These are phyloP conservation scores for Agaricus blazei DNA, from an alignment of 768 basidiomycete species.

Conservation along the genomic window DNA sequence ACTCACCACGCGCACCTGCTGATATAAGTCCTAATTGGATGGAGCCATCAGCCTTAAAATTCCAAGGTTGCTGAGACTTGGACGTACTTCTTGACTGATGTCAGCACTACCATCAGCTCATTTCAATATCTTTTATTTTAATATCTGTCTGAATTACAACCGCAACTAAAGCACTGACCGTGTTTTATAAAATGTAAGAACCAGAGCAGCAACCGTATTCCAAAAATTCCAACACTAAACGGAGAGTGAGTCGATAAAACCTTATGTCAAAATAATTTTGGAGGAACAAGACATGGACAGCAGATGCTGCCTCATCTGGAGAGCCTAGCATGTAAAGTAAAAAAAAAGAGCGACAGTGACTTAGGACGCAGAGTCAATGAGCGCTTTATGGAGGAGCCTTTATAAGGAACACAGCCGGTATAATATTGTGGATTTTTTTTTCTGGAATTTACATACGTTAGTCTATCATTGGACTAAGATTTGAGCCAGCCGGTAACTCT, in stretches of 20 bases:
- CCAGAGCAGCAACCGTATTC: conserved; percentile 15
- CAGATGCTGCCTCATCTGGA: background rate
- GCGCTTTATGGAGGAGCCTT: too few relatives aligned
- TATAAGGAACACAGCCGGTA: too few relatives aligned
- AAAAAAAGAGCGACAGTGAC: background rate
- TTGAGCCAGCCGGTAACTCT: background rate
- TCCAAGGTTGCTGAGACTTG: too few relatives aligned
- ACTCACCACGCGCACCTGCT: too few relatives aligned
- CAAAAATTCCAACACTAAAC: background rate
- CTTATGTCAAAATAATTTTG: conserved; percentile 20
- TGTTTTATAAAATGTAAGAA: conserved; percentile 20
- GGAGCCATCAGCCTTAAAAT: too few relatives aligned
- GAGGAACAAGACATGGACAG: conserved; percentile 3
- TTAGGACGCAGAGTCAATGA: too few relatives aligned
- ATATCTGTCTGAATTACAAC: background rate
- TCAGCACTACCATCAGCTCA: conserved; percentile 11
- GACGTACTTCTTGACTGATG: conserved; percentile 17
- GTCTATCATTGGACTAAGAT: background rate
- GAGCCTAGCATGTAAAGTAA: background rate
- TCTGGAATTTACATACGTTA: too few relatives aligned
- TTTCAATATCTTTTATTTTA: background rate
- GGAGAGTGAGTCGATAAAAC: background rate
- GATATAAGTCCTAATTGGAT: too few relatives aligned
- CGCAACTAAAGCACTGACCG: conserved; percentile 7
- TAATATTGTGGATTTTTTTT: too few relatives aligned